Percentiles rank a stretch among this genome's conserved stretches.
These are phyloP conservation scores for Pseudogymnoascus sp. DNA, from an alignment of 2,329 filamentous ascomycete genomes.

Conservation along the genomic window DNA sequence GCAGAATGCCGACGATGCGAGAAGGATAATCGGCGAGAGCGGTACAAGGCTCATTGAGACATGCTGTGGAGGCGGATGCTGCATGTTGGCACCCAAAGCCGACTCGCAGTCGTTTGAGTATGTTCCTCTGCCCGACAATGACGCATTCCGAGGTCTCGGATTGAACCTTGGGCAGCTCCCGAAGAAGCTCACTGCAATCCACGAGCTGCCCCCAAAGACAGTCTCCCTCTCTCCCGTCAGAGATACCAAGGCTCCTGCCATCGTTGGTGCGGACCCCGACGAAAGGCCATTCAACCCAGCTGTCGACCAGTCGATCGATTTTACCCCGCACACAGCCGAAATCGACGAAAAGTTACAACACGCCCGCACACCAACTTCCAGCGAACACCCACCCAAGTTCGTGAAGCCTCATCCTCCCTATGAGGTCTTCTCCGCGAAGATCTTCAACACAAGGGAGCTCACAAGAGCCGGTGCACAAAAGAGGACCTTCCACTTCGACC, in stretches of 20 bases:
- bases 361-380: conserved; percentile 28
- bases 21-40: conserved; percentile 55
- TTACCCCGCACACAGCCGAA: conserved; percentile 25
- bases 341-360: conserved; percentile 31
- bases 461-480: conserved; percentile 88
- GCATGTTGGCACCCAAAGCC: conserved; percentile 40
- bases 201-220: conserved; percentile 65
- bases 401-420: conserved; percentile 94
- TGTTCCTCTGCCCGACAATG: conserved; percentile 62
- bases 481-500: conserved; percentile 93
- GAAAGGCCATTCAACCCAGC: conserved; percentile 30
- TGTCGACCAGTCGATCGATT: conserved; percentile 23
- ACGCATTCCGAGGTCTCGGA: conserved; percentile 71
- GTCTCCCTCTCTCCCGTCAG: conserved; percentile 58
- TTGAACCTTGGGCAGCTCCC: conserved; percentile 70
- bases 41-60: conserved; percentile 52
- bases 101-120: conserved; percentile 43
- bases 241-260: conserved; percentile 31
- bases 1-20: conserved; percentile 53
- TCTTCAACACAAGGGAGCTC: conserved; percentile 77
- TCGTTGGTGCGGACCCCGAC: conserved; percentile 32
- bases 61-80: conserved; percentile 58
- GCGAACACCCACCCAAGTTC: conserved; percentile 71
- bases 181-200: conserved; percentile 60
- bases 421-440: conserved; percentile 80